Evolutionary conservation across 1,284 basidiomycete species (phyloP).

Genomic region (Malassezia furfur): DNA sequence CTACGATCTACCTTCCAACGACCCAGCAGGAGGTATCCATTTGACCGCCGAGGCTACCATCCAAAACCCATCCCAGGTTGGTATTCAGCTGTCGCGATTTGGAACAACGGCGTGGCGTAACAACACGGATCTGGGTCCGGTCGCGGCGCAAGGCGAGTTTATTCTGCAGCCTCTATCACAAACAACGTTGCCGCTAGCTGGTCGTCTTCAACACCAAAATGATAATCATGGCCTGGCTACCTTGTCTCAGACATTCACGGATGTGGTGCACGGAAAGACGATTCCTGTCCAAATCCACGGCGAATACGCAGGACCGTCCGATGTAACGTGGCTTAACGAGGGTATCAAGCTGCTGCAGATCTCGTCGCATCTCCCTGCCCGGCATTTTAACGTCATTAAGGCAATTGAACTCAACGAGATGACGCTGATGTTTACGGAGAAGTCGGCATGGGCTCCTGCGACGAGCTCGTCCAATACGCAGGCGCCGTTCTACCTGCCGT

Average conservation of each 20-base stretch:
- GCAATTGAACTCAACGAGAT: conserved; percentile 60
- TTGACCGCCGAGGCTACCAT: conserved; percentile 59
- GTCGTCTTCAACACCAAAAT: conserved; percentile 60
- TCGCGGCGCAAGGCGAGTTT: conserved; percentile 53
- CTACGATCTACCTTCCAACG: conserved; percentile 64
- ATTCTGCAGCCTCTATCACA: conserved; percentile 57
- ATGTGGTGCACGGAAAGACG: conserved; percentile 62
- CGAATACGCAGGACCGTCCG: conserved; percentile 57
- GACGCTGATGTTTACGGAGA: conserved; percentile 57
- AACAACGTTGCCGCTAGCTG: conserved; percentile 56
- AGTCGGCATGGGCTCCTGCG: conserved; percentile 53
- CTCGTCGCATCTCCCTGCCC: conserved; percentile 60
- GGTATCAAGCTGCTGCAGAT: conserved; percentile 62
- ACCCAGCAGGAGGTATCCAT: conserved; percentile 64
- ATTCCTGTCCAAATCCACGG: conserved; percentile 60
- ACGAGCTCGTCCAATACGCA: conserved; percentile 59
- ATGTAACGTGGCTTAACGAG: conserved; percentile 64
- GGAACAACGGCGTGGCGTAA: conserved; percentile 58
- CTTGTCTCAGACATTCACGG: conserved; percentile 64
- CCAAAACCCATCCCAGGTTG: conserved; percentile 67
- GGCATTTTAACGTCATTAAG: conserved; percentile 61
- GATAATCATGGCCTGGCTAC: conserved; percentile 53
- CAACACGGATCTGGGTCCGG: conserved; percentile 57
- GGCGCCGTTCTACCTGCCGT: conserved; percentile 61
- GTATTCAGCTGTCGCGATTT: conserved; percentile 59